Conservation (phyloP, 139 green algal genomes). For the Ettlia oleoabundans region DNA sequence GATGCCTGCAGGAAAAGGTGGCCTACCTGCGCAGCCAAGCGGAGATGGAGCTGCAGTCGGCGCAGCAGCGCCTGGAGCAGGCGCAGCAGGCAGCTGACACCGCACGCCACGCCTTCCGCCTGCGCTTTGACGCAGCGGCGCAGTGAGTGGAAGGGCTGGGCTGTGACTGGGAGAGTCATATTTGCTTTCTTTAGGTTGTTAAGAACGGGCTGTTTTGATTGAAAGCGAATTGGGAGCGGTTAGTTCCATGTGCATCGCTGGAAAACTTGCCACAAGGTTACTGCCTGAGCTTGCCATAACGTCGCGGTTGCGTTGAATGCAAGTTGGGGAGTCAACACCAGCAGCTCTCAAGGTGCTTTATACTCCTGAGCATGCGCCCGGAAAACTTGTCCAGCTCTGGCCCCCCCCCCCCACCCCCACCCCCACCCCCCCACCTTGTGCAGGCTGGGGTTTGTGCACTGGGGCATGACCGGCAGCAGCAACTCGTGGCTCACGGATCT, state of each 20-base stretch:
- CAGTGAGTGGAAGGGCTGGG: conserved; percentile 13
- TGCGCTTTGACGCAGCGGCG: background rate
- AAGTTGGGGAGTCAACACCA: too few relatives aligned
- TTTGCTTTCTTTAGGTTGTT: too few relatives aligned
- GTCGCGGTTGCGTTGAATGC: too few relatives aligned
- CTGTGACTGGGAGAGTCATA: too few relatives aligned
- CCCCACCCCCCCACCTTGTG: background rate
- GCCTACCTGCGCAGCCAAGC: conserved; percentile 31
- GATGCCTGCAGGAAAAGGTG: conserved; percentile 21
- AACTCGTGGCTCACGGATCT: background rate
- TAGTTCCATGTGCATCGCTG: too few relatives aligned
- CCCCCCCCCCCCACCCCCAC: background rate
- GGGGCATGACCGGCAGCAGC: background rate
- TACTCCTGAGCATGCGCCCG: too few relatives aligned
- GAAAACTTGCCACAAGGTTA: too few relatives aligned
- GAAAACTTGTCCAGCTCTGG: too few relatives aligned
- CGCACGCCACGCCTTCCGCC: conserved; percentile 7
- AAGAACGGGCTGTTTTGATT: too few relatives aligned
- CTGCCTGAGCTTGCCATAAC: background rate
- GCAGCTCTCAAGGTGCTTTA: too few relatives aligned
- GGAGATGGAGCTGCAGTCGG: conserved; percentile 28
- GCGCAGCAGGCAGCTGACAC: background rate
- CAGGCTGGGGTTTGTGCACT: background rate
- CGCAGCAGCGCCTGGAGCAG: conserved; percentile 22
- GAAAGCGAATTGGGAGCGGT: too few relatives aligned